Conservation (phyloP, 1,284 basidiomycete species). For the Sporisorium scitamineum region DNA sequence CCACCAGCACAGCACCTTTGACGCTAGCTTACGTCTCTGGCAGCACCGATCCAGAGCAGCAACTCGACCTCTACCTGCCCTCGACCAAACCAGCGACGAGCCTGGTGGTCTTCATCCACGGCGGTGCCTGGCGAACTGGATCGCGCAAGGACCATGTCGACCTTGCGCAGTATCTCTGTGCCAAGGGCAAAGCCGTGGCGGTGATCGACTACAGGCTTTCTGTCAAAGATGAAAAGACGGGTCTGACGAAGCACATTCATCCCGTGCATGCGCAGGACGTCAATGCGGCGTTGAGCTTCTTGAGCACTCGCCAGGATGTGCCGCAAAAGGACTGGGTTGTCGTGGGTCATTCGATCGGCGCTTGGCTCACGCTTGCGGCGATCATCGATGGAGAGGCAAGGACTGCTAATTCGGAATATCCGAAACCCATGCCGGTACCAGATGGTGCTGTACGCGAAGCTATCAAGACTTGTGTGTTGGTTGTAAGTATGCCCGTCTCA, state of each 20-base stretch:
- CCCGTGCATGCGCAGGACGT: constrained; percentile 40
- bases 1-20: neutral
- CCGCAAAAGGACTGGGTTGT: constrained; percentile 23
- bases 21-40: constrained; percentile 28
- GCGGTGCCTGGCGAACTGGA: constrained; percentile 53
- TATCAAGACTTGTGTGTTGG: constrained; percentile 41
- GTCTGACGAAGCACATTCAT: constrained; percentile 20
- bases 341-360: constrained; percentile 49
- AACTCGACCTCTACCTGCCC: constrained; percentile 44
- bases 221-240: constrained; percentile 22
- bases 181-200: constrained; percentile 34
- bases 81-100: neutral
- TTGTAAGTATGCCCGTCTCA: constrained; percentile 23
- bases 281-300: constrained; percentile 32
- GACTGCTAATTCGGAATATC: constrained; percentile 1
- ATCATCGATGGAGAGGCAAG: constrained; percentile 12
- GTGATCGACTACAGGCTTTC: constrained; percentile 49
- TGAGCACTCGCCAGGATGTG: constrained; percentile 15
- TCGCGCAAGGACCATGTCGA: constrained; percentile 35
- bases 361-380: constrained; percentile 39
- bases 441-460: neutral
- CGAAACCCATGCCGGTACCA: constrained; percentile 22
- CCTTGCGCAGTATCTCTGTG: constrained; percentile 25
- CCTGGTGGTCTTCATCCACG: constrained; percentile 42
- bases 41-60: constrained; percentile 34